Evolutionary conservation across 345 rosid genomes (phyloP), one percentile per base, ranked within the genome.

Genomic region (Mercurialis annua): DNA sequence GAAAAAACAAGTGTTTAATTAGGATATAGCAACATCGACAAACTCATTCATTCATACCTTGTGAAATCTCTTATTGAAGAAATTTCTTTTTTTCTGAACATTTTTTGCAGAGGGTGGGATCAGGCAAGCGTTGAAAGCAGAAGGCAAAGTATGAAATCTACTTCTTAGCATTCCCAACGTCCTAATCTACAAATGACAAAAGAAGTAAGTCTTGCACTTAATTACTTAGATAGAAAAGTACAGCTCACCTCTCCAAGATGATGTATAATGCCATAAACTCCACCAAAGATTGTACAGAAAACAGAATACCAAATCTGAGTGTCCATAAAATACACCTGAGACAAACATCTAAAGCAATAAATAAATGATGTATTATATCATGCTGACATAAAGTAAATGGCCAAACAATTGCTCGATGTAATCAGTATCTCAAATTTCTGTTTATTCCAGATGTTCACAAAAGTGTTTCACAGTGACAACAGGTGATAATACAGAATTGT

Each of bases 241-340:
- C 16, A 36, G 75, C 82, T 72, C 86, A 93, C 98, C 92, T 93
- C 97, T 29, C 97, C 98, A 79, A 93, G 98, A 81, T 90, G 98
- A 80, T 93, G 89, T 71, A 93, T 78, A 79, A 93, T 90, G 71
- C 98, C 98, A 72, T 90, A 90, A 73, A 93, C 72, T 70, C 98
- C 98, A 65, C 98, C 97, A 65, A 84, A 87, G 40, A 93, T 80
- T 9, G 94, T 80, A 71, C 96, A 88, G 79, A 83, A 93, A 65
- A 93, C 98, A 73, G 97, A 93, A 85, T 93, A 93, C 98, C 98
- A 93, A 23, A 93, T 93, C 71, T 93, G 98, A 26, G 96, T 81
- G 75, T 93, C 98, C 98, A 93, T 93, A 75, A 93, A 93, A 76
- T 93, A 93, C 65, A 93, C 98, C 97, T 93, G 65, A 44, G 36